Conservation (phyloP, 345 rosid species). For the Physaria fendleri region DNA sequence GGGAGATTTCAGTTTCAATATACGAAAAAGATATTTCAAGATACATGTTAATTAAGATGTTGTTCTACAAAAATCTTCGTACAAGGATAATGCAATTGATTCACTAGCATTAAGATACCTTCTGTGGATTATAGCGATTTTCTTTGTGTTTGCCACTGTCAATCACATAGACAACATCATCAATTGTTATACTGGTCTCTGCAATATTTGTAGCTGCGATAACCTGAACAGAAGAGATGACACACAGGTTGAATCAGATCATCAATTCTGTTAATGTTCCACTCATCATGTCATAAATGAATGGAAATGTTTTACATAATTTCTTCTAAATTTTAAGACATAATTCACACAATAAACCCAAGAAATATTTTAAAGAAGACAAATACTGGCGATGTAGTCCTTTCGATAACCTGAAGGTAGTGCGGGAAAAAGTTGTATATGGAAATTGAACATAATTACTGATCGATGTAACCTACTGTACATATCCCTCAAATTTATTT, state of each 20-base stretch:
- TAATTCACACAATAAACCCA: too few species aligned
- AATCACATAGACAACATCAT: constrained; percentile 87
- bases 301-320: too few species aligned
- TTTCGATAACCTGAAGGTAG: neutral
- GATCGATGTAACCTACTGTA: neutral
- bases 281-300: too few species aligned
- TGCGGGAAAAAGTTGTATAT: neutral
- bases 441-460: neutral
- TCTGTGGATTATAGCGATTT: constrained; percentile 80
- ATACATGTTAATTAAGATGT: neutral
- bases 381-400: neutral
- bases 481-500: neutral
- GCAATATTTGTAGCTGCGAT: constrained; percentile 60
- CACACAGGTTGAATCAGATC: constrained; percentile 5
- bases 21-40: neutral
- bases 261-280: too few species aligned
- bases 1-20: neutral
- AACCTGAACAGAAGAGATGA: constrained; percentile 44
- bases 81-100: constrained; percentile 7
- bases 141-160: constrained; percentile 96
- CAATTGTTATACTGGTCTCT: constrained; percentile 91
- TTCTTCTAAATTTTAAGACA: too few species aligned
- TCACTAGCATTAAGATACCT: constrained; percentile 40
- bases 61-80: neutral
- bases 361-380: too few species aligned